Conservation (phyloP, 2,329 filamentous ascomycete species). For the Ceratocystis papillata region DNA sequence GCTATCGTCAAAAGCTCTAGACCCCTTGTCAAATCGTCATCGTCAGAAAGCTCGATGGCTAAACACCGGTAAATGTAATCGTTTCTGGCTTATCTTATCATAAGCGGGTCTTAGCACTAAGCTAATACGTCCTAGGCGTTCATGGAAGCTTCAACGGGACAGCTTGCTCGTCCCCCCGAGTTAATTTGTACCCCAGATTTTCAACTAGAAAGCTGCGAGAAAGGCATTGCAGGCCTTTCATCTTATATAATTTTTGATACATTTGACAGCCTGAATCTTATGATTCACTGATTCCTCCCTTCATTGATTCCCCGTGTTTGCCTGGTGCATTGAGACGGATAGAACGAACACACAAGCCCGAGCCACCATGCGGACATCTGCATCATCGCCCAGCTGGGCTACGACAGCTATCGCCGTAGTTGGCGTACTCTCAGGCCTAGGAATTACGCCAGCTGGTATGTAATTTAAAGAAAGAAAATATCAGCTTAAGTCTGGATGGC, state of each 20-base stretch:
- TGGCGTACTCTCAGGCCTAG: slow-evolving; percentile 19
- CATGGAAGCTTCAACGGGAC: slow-evolving; percentile 22
- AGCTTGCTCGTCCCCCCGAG: slow-evolving; percentile 19
- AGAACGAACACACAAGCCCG: slow-evolving; percentile 17
- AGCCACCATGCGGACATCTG: slow-evolving; percentile 22
- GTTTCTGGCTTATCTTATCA: slow-evolving; percentile 3
- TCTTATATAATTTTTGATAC: background rate
- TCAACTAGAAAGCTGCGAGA: background rate
- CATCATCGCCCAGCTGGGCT: slow-evolving; percentile 18
- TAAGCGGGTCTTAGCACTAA: background rate
- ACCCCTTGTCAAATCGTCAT: background rate
- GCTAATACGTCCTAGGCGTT: background rate
- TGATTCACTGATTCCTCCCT: slow-evolving; percentile 9
- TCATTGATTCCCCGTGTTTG: slow-evolving; percentile 10
- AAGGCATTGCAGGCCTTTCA: background rate
- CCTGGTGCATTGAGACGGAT: slow-evolving; percentile 5
- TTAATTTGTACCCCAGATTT: slow-evolving; percentile 9
- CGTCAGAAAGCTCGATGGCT: background rate
- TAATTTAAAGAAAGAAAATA: background rate
- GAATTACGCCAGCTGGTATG: slow-evolving; percentile 23
- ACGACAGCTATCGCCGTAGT: slow-evolving; percentile 20
- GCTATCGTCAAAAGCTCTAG: background rate
- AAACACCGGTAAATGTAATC: background rate
- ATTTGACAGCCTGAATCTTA: background rate
- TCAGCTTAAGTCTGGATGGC: background rate